These are phyloP conservation scores for Litsea cubeba DNA, from an alignment of 164 flowering plant species.

Conservation along the genomic window DNA sequence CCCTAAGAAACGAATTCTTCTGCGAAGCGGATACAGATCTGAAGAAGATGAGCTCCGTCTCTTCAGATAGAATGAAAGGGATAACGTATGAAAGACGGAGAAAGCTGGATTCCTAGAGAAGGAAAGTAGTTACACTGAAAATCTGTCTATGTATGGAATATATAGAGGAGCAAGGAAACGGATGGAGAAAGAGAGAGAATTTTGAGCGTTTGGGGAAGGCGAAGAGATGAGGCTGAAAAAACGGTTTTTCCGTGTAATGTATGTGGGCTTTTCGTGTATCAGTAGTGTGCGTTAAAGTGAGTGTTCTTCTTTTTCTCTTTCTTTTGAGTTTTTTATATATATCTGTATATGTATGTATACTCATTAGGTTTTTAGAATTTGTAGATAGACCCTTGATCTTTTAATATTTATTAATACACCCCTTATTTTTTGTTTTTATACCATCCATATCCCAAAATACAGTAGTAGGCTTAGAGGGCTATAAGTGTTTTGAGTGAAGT, in stretches of 20 bases:
- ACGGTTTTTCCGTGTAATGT: background rate
- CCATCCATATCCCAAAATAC: no score
- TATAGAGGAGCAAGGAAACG: no score
- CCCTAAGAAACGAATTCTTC: background rate
- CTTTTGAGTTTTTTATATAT: no score
- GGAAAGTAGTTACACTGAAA: background rate
- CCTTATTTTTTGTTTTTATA: no score
- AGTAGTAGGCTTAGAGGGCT: no score
- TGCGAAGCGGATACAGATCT: background rate
- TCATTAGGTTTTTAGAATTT: no score
- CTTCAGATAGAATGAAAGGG: background rate
- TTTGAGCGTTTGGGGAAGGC: background rate
- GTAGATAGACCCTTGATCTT: no score
- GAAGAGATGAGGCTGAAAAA: background rate
- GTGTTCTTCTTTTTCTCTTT: no score
- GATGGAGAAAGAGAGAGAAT: background rate
- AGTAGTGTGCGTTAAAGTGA: background rate
- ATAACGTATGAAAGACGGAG: background rate
- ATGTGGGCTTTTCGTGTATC: background rate
- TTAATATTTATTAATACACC: no score
- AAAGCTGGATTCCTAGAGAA: background rate
- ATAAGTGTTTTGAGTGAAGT: no score
- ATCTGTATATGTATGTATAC: no score
- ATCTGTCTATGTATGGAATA: background rate
- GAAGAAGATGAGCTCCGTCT: no score